Base-by-base conservation (phyloP, 1,284 basidiomycete genomes). In the Austroboletus novae-zelandiae region DNA sequence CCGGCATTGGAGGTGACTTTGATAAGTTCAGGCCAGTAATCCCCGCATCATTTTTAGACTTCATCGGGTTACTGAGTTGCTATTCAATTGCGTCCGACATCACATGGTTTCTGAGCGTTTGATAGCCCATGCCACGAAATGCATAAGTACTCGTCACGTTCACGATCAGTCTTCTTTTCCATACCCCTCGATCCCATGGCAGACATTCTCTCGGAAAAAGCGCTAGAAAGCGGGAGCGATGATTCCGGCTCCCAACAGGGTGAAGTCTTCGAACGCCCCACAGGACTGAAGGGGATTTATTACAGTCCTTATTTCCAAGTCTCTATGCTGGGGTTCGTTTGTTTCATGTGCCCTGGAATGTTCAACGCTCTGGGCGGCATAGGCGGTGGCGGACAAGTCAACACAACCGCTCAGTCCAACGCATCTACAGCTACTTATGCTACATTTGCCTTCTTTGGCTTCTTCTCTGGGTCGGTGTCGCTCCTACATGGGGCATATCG, bases 331-430 rank as follows among this genome's bases (percentile, higher is more conserved):
- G 74, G 72, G 17, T 66, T 76, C 42, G 68, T 75, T 20, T 77
- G 73, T 51, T 78, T 78, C 61, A 62, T 66, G 61, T 70, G 67
- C 20, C 67, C 64, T 10, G 64, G 64, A 29, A 66, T 66, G 67
- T 66, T 69, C 23, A 66, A 66, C 25, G 64, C 68, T 10, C 35
- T 66, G 9, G 54, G 54, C 27, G 86, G 86, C 30, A 74, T 90
- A 47, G 88, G 87, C 15, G 86, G 75, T 32, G 86, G 84, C 36
- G 87, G 87, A 14, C 83, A 84, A 68, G 63, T 87, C 43, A 80
- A 82, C 57, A 62, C 76, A 18, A 74, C 70, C 9, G 83, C 78
- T 6, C 78, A 77, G 53, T 79, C 84, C 9, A 89, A 89, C 54
- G 76, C 84, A 2, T 81, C 84, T 58, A 73, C 79, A 4, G 82